Base-by-base conservation (phyloP, 2,329 filamentous ascomycete species). In the Aspergillus pseudoterreus region DNA sequence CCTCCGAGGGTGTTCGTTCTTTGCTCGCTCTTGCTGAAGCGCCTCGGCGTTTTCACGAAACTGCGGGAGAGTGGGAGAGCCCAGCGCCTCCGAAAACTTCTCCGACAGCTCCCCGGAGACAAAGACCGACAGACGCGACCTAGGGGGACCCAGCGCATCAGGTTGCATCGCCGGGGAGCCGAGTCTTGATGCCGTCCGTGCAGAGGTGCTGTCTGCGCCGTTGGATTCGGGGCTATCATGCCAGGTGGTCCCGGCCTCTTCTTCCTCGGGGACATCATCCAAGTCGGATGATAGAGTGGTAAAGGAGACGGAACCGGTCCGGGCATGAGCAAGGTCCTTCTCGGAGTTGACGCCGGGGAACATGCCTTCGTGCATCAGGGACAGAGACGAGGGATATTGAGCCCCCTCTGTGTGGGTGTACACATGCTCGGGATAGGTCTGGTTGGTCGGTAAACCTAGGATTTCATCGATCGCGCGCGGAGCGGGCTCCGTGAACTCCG, bases 221-320 rank as follows among this genome's bases (percentile, higher is more conserved):
- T 58, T 60, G 19, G 57, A 51, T 4, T 64, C 58, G 6, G 67
- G 63, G 47, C 63, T 70, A 39, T 68, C 63, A 52, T 67, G 66
- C 54, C 61, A 60, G 36, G 63, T 57, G 6, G 62, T 63, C n/a
- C 56, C 60, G 5, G 15, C 39, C 57, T 75, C 74, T 43, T 73
- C 71, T 53, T 77, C 74, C 56, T 78, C 75, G 1, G 72, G 74
- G 4, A 78, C 74, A 52, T 75, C 71, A 44, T 73, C 69, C 52
- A 77, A 59, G 21, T 74, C 71, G 44, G 65, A 66, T n/a, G 62
- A 63, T 35, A 68, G 66, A 47, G 62, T 71, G 48, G 69, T 73
- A 44, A 75, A 71, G 0, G 73, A 70, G 6, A 75, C 71, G 1
- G 73, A 72, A 6, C 73, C 68, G 14, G 71, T 70, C 32, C 70